These are phyloP conservation scores for Talaromyces nanjingensis DNA, from an alignment of 495 filamentous ascomycete species.

Conservation along the genomic window DNA sequence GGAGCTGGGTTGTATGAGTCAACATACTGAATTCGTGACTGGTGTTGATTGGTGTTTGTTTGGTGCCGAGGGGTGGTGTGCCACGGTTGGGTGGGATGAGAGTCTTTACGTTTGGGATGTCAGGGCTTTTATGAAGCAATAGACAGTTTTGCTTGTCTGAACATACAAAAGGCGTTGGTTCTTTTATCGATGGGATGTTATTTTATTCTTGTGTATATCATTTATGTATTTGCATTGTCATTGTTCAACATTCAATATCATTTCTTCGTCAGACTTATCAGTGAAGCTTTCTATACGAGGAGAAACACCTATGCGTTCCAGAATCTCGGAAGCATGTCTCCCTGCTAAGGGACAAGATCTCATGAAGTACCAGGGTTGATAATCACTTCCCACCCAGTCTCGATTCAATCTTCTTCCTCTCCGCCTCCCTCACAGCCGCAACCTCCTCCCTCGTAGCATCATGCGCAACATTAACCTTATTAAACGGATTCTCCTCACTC, in stretches of 20 bases:
- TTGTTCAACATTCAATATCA: background rate
- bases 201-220: slow-evolving; percentile 5
- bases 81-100: slow-evolving; percentile 91
- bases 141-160: background rate
- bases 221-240: background rate
- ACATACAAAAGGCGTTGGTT: slow-evolving; percentile 1
- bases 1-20: slow-evolving; percentile 80
- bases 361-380: background rate
- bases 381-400: slow-evolving; percentile 44
- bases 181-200: background rate
- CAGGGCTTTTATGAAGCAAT: slow-evolving; percentile 49
- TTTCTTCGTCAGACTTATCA: background rate
- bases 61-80: slow-evolving; percentile 91
- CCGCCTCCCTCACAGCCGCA: slow-evolving; percentile 51
- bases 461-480: slow-evolving; percentile 65
- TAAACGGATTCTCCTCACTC: slow-evolving; percentile 89
- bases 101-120: slow-evolving; percentile 88
- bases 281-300: background rate
- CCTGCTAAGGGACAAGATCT: slow-evolving; percentile 11
- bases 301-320: background rate
- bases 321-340: slow-evolving; percentile 13
- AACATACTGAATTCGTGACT: slow-evolving; percentile 94
- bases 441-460: slow-evolving; percentile 78
- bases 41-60: slow-evolving; percentile 98
- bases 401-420: slow-evolving; percentile 68